phyloP scores from a whole-genome alignment of 192 early-diverging fungal species.

The Kappamyces sp. region DNA sequence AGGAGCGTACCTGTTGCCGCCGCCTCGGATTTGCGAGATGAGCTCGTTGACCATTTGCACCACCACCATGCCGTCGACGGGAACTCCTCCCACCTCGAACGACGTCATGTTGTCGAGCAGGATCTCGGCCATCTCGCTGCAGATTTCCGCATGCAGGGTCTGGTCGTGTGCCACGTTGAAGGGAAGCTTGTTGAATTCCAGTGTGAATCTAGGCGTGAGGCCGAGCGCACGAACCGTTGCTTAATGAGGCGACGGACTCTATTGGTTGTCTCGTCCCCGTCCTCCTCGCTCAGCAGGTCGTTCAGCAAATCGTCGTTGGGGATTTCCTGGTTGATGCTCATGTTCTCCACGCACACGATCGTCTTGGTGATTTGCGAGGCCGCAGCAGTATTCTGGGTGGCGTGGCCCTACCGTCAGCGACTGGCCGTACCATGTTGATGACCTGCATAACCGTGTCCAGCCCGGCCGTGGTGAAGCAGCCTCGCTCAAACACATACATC shows the following conservation, averaged over 20 bases:
- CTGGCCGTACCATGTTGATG: slow-evolving; percentile 40
- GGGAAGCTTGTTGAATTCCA: slow-evolving; percentile 43
- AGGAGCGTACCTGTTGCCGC: slow-evolving; percentile 28
- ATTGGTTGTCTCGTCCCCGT: slow-evolving; percentile 50
- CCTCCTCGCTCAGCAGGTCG: slow-evolving; percentile 40
- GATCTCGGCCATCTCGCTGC: slow-evolving; percentile 26
- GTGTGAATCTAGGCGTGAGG: slow-evolving; percentile 20
- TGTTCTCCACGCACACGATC: slow-evolving; percentile 47
- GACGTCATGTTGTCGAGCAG: slow-evolving; percentile 31
- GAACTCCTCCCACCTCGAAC: slow-evolving; percentile 35
- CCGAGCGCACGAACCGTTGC: background rate
- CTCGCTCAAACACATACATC: slow-evolving; percentile 50
- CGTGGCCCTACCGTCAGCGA: slow-evolving; percentile 23
- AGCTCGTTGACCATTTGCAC: slow-evolving; percentile 45
- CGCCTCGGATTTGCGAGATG: slow-evolving; percentile 43
- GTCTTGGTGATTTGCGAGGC: slow-evolving; percentile 29
- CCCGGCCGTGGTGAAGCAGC: slow-evolving; percentile 50
- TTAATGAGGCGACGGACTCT: slow-evolving; percentile 37
- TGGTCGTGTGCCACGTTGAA: slow-evolving; percentile 22
- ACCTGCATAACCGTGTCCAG: slow-evolving; percentile 53
- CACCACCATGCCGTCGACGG: slow-evolving; percentile 38
- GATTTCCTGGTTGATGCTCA: slow-evolving; percentile 48
- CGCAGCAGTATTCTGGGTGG: slow-evolving; percentile 12
- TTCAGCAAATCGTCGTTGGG: slow-evolving; percentile 32
- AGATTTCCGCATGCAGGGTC: slow-evolving; percentile 27